Evolutionary conservation across 768 basidiomycete species (phyloP), one percentile per base, ranked within the genome.

Genomic region (Clathrus columnatus): DNA sequence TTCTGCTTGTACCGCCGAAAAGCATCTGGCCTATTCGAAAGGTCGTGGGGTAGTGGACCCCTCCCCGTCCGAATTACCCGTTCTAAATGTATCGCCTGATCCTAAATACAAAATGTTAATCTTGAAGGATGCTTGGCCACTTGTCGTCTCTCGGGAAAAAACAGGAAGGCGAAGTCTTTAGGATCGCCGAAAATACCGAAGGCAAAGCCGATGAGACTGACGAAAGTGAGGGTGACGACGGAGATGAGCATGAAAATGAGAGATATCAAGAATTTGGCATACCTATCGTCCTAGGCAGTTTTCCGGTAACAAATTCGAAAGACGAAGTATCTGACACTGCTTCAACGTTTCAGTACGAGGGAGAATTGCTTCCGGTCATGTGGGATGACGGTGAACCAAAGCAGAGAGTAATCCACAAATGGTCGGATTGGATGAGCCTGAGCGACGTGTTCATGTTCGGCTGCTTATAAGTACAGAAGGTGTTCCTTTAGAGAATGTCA

Each of bases 101-200:
- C 46, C 14, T 7, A n/a, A n/a, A n/a, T 23, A 47, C 16, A 18
- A 23, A 3, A 28, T 2, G 46, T 23, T 28, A 23, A 23, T 51
- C 30, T 30, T 51, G 28, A 51, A 41, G 29, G 50, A 51, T n/a
- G 30, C 50, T 21, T 51, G 50, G 50, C 29, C 36, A 16, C 6
- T 51, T 20, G 27, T 20, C n/a, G 2, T 51, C 50, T 4, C 50
- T 23, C 36, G 36, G n/a, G n/a, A n/a, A 36, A 36, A 2, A 36
- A 36, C 36, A 36, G 2, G 36, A 36, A n/a, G 36, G n/a, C 4
- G n/a, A 36, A 36, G 36, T 36, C 14, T 36, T 36, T 11, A n/a
- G n/a, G n/a, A 11, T 4, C 4, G 4, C n/a, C 4, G 7, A n/a
- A 11, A 36, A n/a, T 11, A 36, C n/a, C n/a, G n/a, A n/a, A n/a